Evolutionary conservation across 2,329 filamentous ascomycete genomes (phyloP).

Genomic region (Arachnomyces sp.): DNA sequence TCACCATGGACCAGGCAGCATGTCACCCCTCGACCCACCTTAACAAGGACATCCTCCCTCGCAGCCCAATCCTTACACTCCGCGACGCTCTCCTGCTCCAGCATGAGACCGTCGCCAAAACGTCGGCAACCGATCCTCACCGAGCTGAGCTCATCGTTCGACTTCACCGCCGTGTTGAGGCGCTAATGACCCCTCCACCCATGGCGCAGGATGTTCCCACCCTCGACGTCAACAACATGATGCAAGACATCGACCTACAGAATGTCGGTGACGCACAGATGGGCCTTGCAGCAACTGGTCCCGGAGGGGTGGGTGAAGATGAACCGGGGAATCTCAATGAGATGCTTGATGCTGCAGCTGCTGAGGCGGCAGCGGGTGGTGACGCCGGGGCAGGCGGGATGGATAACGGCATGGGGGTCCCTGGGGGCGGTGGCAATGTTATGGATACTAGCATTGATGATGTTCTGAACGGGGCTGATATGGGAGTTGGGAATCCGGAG

Average conservation of each 20-base stretch:
- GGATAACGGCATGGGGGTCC: constrained; percentile 21
- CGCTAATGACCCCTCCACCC: constrained; percentile 28
- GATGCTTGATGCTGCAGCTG: constrained; percentile 32
- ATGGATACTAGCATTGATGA: constrained; percentile 35
- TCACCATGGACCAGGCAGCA: constrained; percentile 29
- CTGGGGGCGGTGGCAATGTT: constrained; percentile 17
- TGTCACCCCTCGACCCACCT: constrained; percentile 26
- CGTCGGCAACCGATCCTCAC: constrained; percentile 36
- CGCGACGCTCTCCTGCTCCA: constrained; percentile 32
- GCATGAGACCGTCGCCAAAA: constrained; percentile 31
- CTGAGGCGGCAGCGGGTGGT: constrained; percentile 26
- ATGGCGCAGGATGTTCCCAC: constrained; percentile 17
- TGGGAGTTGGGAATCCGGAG: constrained; percentile 36
- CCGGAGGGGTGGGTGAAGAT: constrained; percentile 13
- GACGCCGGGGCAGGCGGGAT: constrained; percentile 16
- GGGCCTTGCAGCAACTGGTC: constrained; percentile 18
- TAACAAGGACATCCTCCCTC: constrained; percentile 23
- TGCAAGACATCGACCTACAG: constrained; percentile 35
- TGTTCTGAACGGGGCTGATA: constrained; percentile 35
- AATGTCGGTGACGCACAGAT: constrained; percentile 27
- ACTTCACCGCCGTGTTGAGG: constrained; percentile 36
- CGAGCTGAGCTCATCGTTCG: constrained; percentile 38
- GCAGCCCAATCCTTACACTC: constrained; percentile 30
- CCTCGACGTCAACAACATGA: constrained; percentile 36
- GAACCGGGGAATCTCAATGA: constrained; percentile 29